A percentile compares a stretch with the other conserved stretches of the same genome.
Evolutionary conservation across 768 basidiomycete species (phyloP).

Genomic region (Exidia glandulosa): DNA sequence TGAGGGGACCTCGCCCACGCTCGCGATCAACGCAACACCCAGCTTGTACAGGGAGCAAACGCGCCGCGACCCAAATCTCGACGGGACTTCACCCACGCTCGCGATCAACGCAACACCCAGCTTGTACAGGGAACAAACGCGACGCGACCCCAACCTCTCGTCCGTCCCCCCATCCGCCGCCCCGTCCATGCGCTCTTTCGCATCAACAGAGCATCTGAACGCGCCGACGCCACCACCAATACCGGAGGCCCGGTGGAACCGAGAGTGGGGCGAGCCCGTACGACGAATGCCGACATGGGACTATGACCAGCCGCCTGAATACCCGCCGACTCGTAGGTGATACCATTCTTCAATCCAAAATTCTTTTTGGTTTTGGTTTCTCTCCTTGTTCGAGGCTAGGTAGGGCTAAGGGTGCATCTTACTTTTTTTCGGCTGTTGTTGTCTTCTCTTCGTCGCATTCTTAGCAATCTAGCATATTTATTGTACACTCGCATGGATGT

Average conservation of each 20-base stretch:
- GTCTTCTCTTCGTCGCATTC: background rate
- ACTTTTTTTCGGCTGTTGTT: background rate
- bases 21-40: background rate
- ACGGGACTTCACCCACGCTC: too few relatives aligned
- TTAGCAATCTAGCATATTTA: background rate
- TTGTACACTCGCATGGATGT: too few relatives aligned
- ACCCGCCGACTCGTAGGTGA: background rate
- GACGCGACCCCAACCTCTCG: background rate
- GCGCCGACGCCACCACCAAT: too few relatives aligned
- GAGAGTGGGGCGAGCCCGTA: background rate
- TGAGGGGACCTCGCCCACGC: too few relatives aligned
- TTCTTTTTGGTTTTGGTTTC: background rate
- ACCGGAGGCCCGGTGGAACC: background rate
- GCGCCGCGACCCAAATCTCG: background rate
- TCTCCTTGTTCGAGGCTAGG: background rate
- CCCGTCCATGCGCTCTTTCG: background rate
- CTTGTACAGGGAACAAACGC: background rate
- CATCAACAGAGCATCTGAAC: background rate
- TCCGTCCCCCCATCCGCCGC: background rate
- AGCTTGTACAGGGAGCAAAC: background rate
- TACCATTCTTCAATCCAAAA: background rate
- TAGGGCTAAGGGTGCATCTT: background rate
- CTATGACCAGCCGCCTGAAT: background rate
- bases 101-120: background rate
- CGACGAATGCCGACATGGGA: background rate